Conservation (phyloP, 768 basidiomycete species). For the Cystobasidium ongulense region DNA sequence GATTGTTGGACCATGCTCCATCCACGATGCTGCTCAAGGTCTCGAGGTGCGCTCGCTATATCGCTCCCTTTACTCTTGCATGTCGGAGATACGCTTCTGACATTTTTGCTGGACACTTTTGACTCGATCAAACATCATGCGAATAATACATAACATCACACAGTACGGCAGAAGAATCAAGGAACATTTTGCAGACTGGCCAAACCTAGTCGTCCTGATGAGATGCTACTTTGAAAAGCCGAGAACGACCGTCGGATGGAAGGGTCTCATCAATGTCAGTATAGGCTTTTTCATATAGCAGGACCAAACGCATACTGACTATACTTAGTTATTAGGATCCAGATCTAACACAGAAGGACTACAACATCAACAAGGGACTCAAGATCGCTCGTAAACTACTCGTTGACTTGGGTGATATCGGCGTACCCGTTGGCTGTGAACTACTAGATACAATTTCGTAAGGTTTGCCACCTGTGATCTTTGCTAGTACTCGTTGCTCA, state of each 20-base stretch:
- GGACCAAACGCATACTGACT: not conserved
- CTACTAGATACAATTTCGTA: slow-evolving; percentile 61
- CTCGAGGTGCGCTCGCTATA: not conserved
- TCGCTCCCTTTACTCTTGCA: slow-evolving; percentile 1
- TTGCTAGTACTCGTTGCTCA: not conserved
- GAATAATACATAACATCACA: slow-evolving; percentile 42
- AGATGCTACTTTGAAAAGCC: slow-evolving; percentile 81
- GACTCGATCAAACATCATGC: not conserved
- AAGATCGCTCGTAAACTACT: slow-evolving; percentile 78
- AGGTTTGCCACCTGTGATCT: not conserved
- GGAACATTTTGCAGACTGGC: slow-evolving; percentile 55
- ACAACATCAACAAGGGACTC: slow-evolving; percentile 86
- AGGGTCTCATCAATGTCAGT: slow-evolving; percentile 60
- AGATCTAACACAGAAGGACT: slow-evolving; percentile 57
- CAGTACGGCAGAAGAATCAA: slow-evolving; percentile 70
- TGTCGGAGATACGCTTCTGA: not conserved
- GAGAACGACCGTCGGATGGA: slow-evolving; percentile 63
- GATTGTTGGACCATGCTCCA: slow-evolving; percentile 90
- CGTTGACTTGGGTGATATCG: slow-evolving; percentile 77
- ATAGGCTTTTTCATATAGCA: not conserved
- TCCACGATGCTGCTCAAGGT: slow-evolving; percentile 75
- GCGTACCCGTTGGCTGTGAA: slow-evolving; percentile 89
- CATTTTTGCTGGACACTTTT: not conserved
- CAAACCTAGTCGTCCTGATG: slow-evolving; percentile 81
- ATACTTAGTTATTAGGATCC: slow-evolving; percentile 85